Evolutionary conservation across 148 eudicot genomes (phyloP).

Genomic region (Rhododendron molle): DNA sequence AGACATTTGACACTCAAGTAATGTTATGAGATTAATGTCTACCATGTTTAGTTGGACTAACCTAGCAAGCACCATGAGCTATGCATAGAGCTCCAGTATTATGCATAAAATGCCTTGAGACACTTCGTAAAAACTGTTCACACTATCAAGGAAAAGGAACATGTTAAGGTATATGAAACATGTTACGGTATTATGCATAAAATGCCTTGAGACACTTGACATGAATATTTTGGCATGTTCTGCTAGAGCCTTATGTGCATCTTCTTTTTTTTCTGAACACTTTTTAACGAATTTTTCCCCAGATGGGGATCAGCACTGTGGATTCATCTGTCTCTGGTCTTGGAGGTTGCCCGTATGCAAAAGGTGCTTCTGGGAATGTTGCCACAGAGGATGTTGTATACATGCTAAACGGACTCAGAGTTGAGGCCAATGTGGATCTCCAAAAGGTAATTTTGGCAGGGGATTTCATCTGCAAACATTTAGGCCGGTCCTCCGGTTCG

Average conservation of each 20-base stretch:
- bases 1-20: neutral
- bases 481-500: conserved; percentile 69
- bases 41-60: neutral
- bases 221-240: neutral
- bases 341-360: conserved; percentile 95
- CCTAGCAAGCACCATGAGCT: neutral
- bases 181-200: neutral
- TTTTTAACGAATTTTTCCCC: neutral
- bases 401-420: conserved; percentile 82
- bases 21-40: neutral
- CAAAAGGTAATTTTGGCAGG: conserved; percentile 70
- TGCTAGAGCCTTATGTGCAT: neutral
- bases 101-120: neutral
- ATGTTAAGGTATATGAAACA: neutral
- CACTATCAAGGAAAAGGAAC: neutral
- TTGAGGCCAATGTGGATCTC: conserved; percentile 70
- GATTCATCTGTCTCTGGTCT: conserved; percentile 88
- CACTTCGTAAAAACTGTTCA: neutral
- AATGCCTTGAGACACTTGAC: too few species aligned
- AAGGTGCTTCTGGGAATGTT: conserved; percentile 92
- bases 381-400: conserved; percentile 95
- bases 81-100: neutral
- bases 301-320: conserved; percentile 82
- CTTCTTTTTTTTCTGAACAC: neutral
- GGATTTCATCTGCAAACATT: conserved; percentile 67